Conservation (phyloP, 2,329 filamentous ascomycete genomes). For the Aspergillus sp. region DNA sequence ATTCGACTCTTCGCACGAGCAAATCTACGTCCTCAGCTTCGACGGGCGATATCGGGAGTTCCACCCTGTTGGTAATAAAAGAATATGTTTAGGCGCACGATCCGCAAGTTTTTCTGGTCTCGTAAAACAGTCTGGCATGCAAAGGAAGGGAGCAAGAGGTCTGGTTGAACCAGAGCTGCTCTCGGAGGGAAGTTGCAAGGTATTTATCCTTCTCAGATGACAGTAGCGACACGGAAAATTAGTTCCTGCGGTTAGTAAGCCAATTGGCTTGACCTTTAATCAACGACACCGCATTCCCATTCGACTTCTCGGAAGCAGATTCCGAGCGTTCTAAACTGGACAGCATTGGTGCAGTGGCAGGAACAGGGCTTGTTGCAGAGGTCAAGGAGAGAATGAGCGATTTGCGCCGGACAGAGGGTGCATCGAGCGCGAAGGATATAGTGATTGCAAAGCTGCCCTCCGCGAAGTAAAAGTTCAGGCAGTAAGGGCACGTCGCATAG, state of each 20-base stretch:
- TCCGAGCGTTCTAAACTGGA: not conserved
- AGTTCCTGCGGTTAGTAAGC: not conserved
- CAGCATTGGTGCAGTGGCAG: not conserved
- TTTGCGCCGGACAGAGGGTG: not conserved
- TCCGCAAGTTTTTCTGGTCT: not conserved
- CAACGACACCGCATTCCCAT: not conserved
- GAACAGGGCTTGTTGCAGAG: not conserved
- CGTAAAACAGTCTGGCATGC: not conserved
- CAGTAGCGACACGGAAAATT: not conserved
- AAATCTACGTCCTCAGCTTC: not conserved
- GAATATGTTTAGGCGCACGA: not conserved
- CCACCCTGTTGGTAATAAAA: not conserved
- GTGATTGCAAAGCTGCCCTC: not conserved
- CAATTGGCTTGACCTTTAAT: not conserved
- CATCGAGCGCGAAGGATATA: not conserved
- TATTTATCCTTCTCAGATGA: not conserved
- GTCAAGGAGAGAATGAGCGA: not conserved
- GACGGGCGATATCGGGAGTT: slow-evolving; percentile 1
- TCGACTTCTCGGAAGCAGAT: not conserved
- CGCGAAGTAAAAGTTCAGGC: not conserved
- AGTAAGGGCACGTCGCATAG: not conserved
- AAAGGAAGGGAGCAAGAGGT: not conserved
- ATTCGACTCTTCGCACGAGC: slow-evolving; percentile 5
- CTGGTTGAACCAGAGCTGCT: not conserved
- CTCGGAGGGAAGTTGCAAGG: not conserved